Conservation (phyloP, 73 alveolate species). For the Paramecium caudatum region DNA sequence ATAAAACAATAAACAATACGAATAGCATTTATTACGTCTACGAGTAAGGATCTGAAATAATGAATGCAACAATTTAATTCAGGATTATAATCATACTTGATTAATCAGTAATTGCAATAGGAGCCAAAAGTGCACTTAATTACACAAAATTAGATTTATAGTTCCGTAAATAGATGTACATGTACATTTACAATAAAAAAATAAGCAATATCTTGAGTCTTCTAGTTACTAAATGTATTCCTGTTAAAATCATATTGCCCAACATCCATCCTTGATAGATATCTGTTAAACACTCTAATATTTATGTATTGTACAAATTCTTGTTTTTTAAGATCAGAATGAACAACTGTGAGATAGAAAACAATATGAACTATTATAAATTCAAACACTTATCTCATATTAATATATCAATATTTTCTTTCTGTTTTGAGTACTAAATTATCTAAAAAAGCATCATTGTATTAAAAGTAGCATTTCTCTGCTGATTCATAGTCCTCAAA, state of each 20-base stretch:
- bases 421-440: neutral
- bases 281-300: neutral
- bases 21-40: neutral
- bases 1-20: neutral
- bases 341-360: neutral
- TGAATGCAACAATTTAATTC: conserved; percentile 22
- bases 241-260: neutral
- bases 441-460: conserved; percentile 37
- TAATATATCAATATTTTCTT: conserved; percentile 36
- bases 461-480: conserved; percentile 33
- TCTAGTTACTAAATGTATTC: neutral
- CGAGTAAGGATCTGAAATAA: neutral
- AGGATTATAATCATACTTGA: neutral
- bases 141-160: conserved; percentile 15
- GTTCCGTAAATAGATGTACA: neutral
- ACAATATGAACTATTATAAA: conserved; percentile 35
- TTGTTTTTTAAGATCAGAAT: conserved; percentile 12
- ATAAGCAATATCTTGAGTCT: neutral
- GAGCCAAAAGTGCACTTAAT: neutral
- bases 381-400: conserved; percentile 32
- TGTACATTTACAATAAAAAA: neutral
- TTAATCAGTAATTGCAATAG: conserved; percentile 2
- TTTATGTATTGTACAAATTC: conserved; percentile 16
- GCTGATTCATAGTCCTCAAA: conserved; percentile 27
- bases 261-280: conserved; percentile 11